phyloP scores from a whole-genome alignment of 257 asterid genomes.

The Forsythia suspensa region DNA sequence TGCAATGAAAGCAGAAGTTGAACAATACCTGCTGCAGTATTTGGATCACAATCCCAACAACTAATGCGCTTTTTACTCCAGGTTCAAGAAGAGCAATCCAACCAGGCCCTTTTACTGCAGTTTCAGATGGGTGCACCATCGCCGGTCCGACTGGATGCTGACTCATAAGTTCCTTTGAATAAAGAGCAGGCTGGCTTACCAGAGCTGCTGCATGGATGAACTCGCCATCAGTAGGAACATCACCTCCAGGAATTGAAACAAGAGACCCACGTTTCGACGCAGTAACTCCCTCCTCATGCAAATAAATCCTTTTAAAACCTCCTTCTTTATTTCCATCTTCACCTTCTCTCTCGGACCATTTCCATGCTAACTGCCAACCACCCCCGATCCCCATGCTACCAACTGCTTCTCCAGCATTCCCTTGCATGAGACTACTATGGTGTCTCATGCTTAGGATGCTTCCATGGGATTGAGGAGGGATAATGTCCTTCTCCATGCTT shows the following conservation, averaged over 20 bases:
- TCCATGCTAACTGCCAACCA: conserved; percentile 88
- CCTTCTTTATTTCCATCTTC: conserved; percentile 66
- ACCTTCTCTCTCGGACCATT: conserved; percentile 68
- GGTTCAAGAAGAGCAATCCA: conserved; percentile 78
- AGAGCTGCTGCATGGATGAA: conserved; percentile 72
- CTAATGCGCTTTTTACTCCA: conserved; percentile 69
- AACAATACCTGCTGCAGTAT: conserved; percentile 70
- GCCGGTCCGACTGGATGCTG: conserved; percentile 65
- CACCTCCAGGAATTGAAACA: conserved; percentile 57
- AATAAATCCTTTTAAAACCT: conserved; percentile 66
- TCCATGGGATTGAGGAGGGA: conserved; percentile 47
- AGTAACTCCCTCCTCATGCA: conserved; percentile 58
- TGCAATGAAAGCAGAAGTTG: background rate
- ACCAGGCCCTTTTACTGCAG: conserved; percentile 36
- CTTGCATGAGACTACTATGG: conserved; percentile 52
- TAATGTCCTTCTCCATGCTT: conserved; percentile 50
- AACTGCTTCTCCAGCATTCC: conserved; percentile 41
- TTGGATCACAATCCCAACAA: conserved; percentile 77
- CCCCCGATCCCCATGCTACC: conserved; percentile 75
- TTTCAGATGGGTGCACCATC: conserved; percentile 65
- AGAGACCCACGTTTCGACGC: conserved; percentile 69
- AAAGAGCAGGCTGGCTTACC: conserved; percentile 77
- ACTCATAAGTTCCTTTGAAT: conserved; percentile 50
- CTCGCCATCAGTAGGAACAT: conserved; percentile 45
- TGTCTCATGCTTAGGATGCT: conserved; percentile 46